Conservation (phyloP, 2,329 filamentous ascomycete genomes). For the Alternaria dauci region DNA sequence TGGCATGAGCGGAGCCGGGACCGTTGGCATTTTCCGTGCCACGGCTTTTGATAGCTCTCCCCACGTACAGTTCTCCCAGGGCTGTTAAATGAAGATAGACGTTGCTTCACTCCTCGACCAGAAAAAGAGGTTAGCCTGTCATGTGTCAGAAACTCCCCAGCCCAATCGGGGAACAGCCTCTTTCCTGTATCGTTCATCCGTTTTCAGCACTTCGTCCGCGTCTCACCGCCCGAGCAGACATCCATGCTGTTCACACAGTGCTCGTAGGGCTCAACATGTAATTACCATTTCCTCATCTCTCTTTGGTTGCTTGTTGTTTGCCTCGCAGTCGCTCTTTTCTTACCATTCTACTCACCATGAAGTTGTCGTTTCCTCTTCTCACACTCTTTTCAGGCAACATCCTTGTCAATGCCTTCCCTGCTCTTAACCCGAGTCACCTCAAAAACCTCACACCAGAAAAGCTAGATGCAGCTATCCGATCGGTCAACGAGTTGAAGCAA, state of each 20-base stretch:
- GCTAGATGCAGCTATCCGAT: slow-evolving; percentile 19
- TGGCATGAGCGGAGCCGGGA: neutral
- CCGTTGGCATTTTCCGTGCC: neutral
- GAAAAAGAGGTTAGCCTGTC: neutral
- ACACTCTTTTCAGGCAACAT: slow-evolving; percentile 14
- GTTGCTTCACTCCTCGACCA: neutral
- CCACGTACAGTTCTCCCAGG: neutral
- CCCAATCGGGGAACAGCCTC: neutral
- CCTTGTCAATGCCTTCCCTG: slow-evolving; percentile 26
- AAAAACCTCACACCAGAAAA: slow-evolving; percentile 19
- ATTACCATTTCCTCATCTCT: slow-evolving; percentile 1
- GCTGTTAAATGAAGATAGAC: slow-evolving; percentile 9
- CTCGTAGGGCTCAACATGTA: neutral
- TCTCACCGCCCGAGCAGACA: neutral
- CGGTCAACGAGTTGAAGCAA: slow-evolving; percentile 20
- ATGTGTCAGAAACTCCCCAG: neutral
- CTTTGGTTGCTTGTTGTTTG: neutral
- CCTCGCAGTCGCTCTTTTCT: neutral
- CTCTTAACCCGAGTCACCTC: slow-evolving; percentile 13
- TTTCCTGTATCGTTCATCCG: neutral
- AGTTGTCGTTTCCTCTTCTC: slow-evolving; percentile 18
- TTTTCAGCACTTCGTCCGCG: slow-evolving; percentile 1
- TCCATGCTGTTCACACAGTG: neutral
- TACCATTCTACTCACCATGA: slow-evolving; percentile 24
- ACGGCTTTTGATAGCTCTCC: neutral